Evolutionary conservation across 768 basidiomycete genomes (phyloP), one percentile per base, ranked within the genome.

Genomic region (Leucocoprinus sp.): DNA sequence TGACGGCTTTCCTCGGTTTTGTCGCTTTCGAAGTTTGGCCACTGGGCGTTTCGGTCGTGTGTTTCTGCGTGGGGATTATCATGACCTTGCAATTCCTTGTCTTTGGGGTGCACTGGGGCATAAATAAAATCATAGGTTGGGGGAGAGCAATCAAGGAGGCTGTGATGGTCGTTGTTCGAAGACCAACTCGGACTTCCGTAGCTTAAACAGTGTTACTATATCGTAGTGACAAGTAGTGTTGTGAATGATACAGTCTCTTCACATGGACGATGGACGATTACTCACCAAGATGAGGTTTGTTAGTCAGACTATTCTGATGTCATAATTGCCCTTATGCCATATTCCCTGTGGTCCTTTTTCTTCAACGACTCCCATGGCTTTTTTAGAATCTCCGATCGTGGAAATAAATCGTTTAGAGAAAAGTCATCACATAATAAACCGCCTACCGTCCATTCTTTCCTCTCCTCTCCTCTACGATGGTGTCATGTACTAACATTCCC

Each of bases 21-120:
- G 76, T 84, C 5, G 80, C 83, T 2, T 85, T 73, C 63, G 63
- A 64, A 0, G 76, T 75, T 2, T 84, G 79, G 77, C 81, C 84
- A 0, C 58, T 62, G 12, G 82, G 78, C 0, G 80, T 82, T 19
- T 57, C 83, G 9, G 63, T 76, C 6, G 67, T 78, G 48, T 83
- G 71, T 36, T 78, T 75, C 52, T 22, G 72, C 1, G 68, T 81
- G 1, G 84, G 84, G 0, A 24, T 79, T 0, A 55, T 83, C 8
- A 63, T 85, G 64, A 72, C 69, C 5, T 61, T 84, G 36, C 84
- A 86, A 61, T 85, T 82, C 60, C 62, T 84, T 15, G 72, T 81
- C 15, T 82, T 68, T 57, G 76, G 78, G 1, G 55, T 66, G 2
- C 64, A 65, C 49, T 60, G 65, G 64, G 56, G 60, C 52, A 60